A percentile compares a stretch with the other conserved stretches of the same genome.
Conservation (phyloP, 2,329 filamentous ascomycete species). For the Aspergillus sp. region DNA sequence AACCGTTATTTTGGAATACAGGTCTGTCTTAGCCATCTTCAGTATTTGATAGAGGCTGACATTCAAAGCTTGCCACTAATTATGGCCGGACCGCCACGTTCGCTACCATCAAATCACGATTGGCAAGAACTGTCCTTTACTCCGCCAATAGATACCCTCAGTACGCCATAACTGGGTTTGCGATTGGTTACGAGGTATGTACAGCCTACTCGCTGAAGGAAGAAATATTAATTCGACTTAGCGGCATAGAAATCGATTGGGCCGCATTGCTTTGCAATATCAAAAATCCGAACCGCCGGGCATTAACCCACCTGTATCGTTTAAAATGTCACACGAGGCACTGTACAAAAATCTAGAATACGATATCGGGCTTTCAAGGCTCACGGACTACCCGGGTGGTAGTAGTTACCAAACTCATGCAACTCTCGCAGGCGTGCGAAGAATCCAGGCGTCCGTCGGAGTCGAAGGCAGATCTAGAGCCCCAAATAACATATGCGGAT, state of each 20-base stretch:
- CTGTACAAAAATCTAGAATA: neutral
- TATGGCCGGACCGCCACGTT: neutral
- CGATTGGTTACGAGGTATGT: neutral
- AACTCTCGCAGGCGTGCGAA: slow-evolving; percentile 8
- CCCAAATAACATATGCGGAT: slow-evolving; percentile 2
- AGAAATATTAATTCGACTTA: neutral
- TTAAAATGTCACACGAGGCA: neutral
- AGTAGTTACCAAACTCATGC: slow-evolving; percentile 13
- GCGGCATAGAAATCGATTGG: neutral
- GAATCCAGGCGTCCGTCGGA: slow-evolving; percentile 8
- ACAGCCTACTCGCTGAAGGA: neutral
- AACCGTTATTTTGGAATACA: neutral
- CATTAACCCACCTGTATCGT: no score
- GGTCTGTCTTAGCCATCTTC: neutral
- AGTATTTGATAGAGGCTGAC: neutral
- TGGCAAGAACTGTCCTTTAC: neutral
- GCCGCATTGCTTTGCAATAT: neutral
- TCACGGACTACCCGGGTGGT: neutral
- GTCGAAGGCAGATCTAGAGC: slow-evolving; percentile 4
- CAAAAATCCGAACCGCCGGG: neutral
- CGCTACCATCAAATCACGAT: neutral
- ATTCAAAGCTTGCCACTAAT: neutral
- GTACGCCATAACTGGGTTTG: neutral
- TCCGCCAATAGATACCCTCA: neutral
- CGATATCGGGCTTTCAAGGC: slow-evolving; percentile 8